Evolutionary conservation across 164 flowering plant species (phyloP).

Genomic region (Vitis rotundifolia): DNA sequence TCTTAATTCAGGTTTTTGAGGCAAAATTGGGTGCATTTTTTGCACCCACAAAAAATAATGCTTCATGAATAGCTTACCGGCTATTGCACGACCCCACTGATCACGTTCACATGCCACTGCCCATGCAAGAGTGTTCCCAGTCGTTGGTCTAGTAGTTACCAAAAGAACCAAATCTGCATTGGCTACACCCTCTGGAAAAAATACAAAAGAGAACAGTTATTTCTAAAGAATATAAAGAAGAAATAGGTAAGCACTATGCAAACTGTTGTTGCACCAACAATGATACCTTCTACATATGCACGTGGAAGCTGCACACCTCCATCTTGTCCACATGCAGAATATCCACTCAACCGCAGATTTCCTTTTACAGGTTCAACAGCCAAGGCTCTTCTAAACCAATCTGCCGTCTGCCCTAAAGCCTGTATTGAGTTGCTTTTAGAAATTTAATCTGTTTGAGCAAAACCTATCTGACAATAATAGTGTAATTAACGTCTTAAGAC

Average conservation of each 20-base stretch:
- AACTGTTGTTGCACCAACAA: not conserved
- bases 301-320: constrained; percentile 99
- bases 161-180: constrained; percentile 92
- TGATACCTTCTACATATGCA: constrained; percentile 90
- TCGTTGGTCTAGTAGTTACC: constrained; percentile 97
- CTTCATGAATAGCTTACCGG: constrained; percentile 50
- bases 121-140: constrained; percentile 99
- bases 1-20: not conserved
- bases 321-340: constrained; percentile 99
- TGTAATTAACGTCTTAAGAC: not conserved
- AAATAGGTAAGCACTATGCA: not conserved
- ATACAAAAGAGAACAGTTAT: too few species aligned
- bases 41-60: not conserved
- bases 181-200: constrained; percentile 82
- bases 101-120: constrained; percentile 99
- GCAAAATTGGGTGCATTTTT: not conserved
- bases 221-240: too few species aligned
- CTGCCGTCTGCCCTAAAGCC: constrained; percentile 96
- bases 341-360: constrained; percentile 91
- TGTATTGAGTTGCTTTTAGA: constrained; percentile 24
- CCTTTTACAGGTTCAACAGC: constrained; percentile 98
- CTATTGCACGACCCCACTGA: constrained; percentile 99
- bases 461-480: not conserved
- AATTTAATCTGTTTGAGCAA: not conserved
- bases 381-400: constrained; percentile 92